Base-by-base conservation (phyloP, 2,329 filamentous ascomycete genomes). In the Setomelanomma holmii region DNA sequence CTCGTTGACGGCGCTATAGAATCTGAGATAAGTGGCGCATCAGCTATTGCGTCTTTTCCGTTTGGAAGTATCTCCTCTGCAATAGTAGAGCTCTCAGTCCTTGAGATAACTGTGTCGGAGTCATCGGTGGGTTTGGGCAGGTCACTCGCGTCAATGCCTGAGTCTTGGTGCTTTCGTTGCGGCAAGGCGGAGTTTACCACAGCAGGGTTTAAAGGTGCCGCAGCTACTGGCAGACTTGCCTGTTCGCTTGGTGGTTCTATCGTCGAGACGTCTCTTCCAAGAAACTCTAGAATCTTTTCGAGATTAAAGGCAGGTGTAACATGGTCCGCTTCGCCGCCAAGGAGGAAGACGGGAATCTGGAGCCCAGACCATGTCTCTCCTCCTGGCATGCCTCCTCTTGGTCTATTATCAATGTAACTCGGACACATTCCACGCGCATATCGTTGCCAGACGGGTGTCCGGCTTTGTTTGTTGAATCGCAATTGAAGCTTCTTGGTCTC, bases 391-490 rank as follows among this genome's bases (percentile, higher is more conserved):
- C 90, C 90, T 3, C 87, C 86, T 7, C 72, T 68, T 0, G 84
- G 74, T 21, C 79, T 72, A 1, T 82, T 84, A 6, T 79, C 68
- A 3, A 80, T 71, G 51, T 87, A 88, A 0, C 72, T 75, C 0
- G 90, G 88, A 20, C 95, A 79, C 44, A 82, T 81, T 0, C 92
- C 91, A 72, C 82, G 86, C 0, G 88, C 87, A 86, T 96, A 92
- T 34, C 91, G 86, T 60, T 89, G 85, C 83, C 90, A 96, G 0
- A 95, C 90, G 0, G 88, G 82, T 0, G 92, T 95, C 59, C 83
- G 86, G 57, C 91, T 96, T 71, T 96, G 91, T 53, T 84, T 82
- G 71, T 98, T 98, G 76, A 88, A 93, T 3, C 83, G 83, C 50
- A 88, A 74, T 71, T 93, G 90, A 30, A 91, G 79, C 49, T 81